These are phyloP conservation scores for Pythium phragmitis DNA, from an alignment of 352 stramenopile species.

Conservation along the genomic window DNA sequence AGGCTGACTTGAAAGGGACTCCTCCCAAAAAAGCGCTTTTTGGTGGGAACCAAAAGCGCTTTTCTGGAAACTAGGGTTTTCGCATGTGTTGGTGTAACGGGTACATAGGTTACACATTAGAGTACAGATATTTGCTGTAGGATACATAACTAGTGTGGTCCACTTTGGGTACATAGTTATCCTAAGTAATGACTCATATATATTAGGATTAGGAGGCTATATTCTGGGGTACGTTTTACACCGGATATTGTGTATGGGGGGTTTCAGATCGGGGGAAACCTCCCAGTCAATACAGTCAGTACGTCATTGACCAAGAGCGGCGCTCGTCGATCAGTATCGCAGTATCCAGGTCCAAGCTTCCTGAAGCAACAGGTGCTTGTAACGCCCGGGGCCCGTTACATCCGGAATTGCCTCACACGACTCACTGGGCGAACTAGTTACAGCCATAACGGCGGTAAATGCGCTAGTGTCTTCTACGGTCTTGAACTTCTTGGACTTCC, in stretches of 20 bases:
- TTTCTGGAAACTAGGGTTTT: neutral
- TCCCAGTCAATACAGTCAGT: constrained; percentile 1
- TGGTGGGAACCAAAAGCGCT: neutral
- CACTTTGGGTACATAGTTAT: constrained; percentile 20
- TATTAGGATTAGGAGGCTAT: constrained; percentile 7
- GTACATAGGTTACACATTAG: constrained; percentile 1
- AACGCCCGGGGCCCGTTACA: constrained; percentile 1
- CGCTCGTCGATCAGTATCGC: constrained; percentile 11
- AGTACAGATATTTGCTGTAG: constrained; percentile 11
- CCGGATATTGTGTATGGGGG: neutral
- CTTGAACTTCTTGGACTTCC: too few relatives aligned
- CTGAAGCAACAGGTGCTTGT: neutral
- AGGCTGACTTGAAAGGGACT: neutral
- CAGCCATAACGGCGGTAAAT: too few relatives aligned
- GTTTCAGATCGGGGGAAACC: constrained; percentile 2
- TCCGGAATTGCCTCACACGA: neutral
- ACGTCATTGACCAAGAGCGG: constrained; percentile 4
- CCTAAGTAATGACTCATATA: constrained; percentile 16
- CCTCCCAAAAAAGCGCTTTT: neutral
- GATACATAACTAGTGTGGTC: constrained; percentile 20
- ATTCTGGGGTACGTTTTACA: neutral
- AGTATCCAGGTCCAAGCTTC: constrained; percentile 4
- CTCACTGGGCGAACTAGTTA: too few relatives aligned
- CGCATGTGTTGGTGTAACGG: neutral
- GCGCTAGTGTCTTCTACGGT: too few relatives aligned